Conservation (phyloP, 495 filamentous ascomycete species). For the Neurospora terricola region DNA sequence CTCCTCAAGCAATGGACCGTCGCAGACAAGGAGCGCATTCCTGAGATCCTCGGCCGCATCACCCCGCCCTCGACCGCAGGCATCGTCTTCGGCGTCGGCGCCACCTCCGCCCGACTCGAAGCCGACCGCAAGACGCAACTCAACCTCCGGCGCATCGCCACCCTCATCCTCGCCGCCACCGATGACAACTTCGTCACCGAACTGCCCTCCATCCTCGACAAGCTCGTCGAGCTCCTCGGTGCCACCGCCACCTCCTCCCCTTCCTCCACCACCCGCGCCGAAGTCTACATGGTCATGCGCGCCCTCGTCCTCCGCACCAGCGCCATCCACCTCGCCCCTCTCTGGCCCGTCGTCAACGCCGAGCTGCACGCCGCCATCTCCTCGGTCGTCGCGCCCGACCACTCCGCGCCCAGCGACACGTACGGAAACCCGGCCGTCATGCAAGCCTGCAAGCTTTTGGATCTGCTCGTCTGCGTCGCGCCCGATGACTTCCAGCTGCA, state of each 20-base stretch:
- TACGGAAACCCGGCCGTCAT: constrained; percentile 67
- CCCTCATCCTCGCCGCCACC: constrained; percentile 62
- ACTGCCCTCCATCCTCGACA: constrained; percentile 63
- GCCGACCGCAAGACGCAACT: constrained; percentile 89
- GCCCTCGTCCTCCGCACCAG: constrained; percentile 69
- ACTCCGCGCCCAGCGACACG: constrained; percentile 51
- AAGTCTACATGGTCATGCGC: constrained; percentile 81
- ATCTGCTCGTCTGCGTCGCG: constrained; percentile 68
- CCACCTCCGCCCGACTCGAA: constrained; percentile 85
- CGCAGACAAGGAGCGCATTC: constrained; percentile 77
- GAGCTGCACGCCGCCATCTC: constrained; percentile 79
- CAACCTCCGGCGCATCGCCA: constrained; percentile 73
- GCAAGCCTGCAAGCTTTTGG: constrained; percentile 88
- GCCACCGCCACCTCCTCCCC: constrained; percentile 88
- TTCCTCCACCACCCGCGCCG: constrained; percentile 77
- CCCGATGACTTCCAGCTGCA: constrained; percentile 94
- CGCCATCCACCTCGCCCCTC: constrained; percentile 61
- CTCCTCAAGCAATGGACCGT: constrained; percentile 74
- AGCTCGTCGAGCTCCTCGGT: constrained; percentile 72
- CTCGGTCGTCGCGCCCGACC: constrained; percentile 58
- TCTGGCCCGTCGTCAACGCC: constrained; percentile 85
- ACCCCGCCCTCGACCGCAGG: constrained; percentile 86
- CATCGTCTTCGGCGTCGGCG: constrained; percentile 95
- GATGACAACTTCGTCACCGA: constrained; percentile 72
- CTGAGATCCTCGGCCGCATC: constrained; percentile 68